Conservation (phyloP, 768 basidiomycete genomes). For the Pisolithus tinctorius region DNA sequence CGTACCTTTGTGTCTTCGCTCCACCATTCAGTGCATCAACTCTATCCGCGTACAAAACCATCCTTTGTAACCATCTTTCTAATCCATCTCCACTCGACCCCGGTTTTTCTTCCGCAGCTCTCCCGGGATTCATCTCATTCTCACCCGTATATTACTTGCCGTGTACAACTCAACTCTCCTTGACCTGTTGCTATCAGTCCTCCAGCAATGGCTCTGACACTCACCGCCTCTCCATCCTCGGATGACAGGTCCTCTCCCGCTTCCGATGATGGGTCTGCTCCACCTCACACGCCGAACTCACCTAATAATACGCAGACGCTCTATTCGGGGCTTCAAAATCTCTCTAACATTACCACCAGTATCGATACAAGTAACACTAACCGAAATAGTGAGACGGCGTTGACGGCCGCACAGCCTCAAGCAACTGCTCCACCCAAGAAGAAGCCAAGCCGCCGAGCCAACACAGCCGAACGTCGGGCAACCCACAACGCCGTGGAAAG, state of each 20-base stretch:
- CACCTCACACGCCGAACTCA: conserved; percentile 45
- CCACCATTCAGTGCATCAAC: background rate
- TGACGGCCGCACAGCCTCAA: background rate
- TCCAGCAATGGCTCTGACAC: conserved; percentile 30
- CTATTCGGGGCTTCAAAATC: conserved; percentile 21
- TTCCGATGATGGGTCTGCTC: conserved; percentile 34
- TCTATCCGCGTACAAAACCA: conserved; percentile 19
- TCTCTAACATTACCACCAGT: conserved; percentile 2
- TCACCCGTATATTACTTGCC: background rate
- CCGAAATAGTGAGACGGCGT: conserved; percentile 10
- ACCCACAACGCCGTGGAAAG: conserved; percentile 98
- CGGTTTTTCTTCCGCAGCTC: background rate
- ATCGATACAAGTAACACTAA: conserved; percentile 17
- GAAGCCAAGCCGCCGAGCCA: conserved; percentile 83
- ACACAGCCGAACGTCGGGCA: conserved; percentile 93
- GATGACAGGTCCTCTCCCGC: conserved; percentile 34
- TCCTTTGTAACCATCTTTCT: conserved; percentile 7
- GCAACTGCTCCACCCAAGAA: conserved; percentile 46
- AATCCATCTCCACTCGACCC: conserved; percentile 6
- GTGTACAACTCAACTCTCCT: background rate
- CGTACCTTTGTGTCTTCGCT: conserved; percentile 30
- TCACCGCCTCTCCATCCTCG: conserved; percentile 34
- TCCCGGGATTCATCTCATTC: background rate
- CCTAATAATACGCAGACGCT: conserved; percentile 29
- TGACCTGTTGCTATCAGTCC: conserved; percentile 2